These are phyloP conservation scores for Gautieria morchelliformis DNA, from an alignment of 768 basidiomycete genomes.

Conservation along the genomic window DNA sequence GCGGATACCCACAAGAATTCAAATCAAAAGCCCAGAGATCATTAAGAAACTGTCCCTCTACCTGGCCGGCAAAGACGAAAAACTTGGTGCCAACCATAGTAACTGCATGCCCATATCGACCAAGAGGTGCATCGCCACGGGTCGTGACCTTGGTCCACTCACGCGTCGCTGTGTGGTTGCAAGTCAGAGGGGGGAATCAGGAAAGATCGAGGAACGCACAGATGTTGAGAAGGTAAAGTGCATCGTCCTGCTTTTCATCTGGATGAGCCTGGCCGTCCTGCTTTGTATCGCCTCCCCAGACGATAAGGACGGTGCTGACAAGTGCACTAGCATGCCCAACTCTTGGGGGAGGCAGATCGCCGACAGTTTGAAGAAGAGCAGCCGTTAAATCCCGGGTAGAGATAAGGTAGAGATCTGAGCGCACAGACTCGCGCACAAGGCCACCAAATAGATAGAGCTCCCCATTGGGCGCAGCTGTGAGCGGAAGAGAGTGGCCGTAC, in stretches of 20 bases:
- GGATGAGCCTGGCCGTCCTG: slow-evolving; percentile 51
- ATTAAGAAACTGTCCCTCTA: slow-evolving; percentile 87
- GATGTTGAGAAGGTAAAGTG: slow-evolving; percentile 86
- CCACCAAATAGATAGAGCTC: slow-evolving; percentile 97
- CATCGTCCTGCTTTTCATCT: slow-evolving; percentile 81
- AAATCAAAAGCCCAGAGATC: slow-evolving; percentile 96
- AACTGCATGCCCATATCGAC: slow-evolving; percentile 93
- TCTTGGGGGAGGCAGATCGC: slow-evolving; percentile 78
- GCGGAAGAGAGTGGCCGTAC: slow-evolving; percentile 89
- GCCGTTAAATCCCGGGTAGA: slow-evolving; percentile 71
- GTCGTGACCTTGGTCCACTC: slow-evolving; percentile 92
- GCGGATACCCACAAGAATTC: slow-evolving; percentile 65
- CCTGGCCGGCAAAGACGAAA: slow-evolving; percentile 94
- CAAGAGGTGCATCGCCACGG: slow-evolving; percentile 66
- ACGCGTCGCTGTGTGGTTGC: slow-evolving; percentile 35
- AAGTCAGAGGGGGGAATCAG: neutral
- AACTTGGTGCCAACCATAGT: slow-evolving; percentile 88
- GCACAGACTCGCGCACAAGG: slow-evolving; percentile 80
- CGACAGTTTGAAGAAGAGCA: slow-evolving; percentile 75
- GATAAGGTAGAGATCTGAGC: slow-evolving; percentile 92
- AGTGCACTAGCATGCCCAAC: slow-evolving; percentile 97
- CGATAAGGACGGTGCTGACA: slow-evolving; percentile 89
- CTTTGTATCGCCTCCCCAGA: slow-evolving; percentile 98
- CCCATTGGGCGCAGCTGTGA: slow-evolving; percentile 64
- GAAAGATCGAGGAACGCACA: slow-evolving; percentile 43